A percentile compares a stretch with the other conserved stretches of the same genome.
Conservation (phyloP, 164 flowering plant species). For the Magnolia sinica region DNA sequence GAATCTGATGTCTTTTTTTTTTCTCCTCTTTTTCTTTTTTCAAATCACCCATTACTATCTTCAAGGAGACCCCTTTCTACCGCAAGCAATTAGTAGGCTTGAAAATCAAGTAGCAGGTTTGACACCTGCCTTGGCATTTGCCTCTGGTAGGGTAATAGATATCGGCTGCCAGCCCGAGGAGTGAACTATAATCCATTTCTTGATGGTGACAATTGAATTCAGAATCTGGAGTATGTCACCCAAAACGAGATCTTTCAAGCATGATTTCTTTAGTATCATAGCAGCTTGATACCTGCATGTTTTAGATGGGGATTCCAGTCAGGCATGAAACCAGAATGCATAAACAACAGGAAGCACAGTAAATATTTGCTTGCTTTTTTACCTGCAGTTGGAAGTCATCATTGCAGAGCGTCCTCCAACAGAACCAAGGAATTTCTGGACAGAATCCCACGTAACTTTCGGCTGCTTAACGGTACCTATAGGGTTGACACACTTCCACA, state of each 20-base stretch:
- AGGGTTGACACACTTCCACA: constrained; percentile 83
- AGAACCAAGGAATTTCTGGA: constrained; percentile 55
- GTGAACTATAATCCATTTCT: constrained; percentile 66
- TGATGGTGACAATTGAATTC: constrained; percentile 44
- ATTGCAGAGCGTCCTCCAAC: constrained; percentile 57
- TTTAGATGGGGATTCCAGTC: constrained; percentile 1
- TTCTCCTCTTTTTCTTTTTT: no score
- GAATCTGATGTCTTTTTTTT: no score
- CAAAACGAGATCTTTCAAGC: constrained; percentile 54
- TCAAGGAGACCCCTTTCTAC: neutral
- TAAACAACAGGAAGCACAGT: neutral
- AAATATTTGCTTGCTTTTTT: neutral
- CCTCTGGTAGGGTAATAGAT: constrained; percentile 43
- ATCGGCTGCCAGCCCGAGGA: constrained; percentile 86
- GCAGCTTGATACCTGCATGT: constrained; percentile 76
- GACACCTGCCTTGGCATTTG: constrained; percentile 22
- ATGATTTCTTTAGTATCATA: constrained; percentile 40
- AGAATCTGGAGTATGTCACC: constrained; percentile 77
- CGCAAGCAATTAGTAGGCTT: neutral
- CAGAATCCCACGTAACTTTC: constrained; percentile 56
- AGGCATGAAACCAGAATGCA: neutral
- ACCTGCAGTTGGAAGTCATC: constrained; percentile 73
- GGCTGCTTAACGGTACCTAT: constrained; percentile 46
- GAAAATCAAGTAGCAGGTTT: constrained; percentile 28
- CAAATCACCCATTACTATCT: neutral